These are phyloP conservation scores for Acanthamoeba royreba DNA, from an alignment of 208 protist species.

Conservation along the genomic window DNA sequence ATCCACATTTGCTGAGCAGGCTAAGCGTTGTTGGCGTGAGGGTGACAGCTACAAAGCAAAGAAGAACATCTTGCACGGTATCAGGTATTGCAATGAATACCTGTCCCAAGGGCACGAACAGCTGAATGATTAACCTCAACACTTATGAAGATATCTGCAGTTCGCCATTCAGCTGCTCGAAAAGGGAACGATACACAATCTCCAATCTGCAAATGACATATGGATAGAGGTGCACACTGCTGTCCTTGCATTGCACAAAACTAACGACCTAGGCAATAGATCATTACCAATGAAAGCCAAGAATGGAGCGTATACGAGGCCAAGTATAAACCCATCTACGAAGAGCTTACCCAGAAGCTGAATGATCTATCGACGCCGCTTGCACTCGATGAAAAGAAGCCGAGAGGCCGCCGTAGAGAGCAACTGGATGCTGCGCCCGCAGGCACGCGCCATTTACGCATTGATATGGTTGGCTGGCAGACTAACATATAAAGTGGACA, in stretches of 20 bases:
- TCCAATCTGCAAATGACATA: neutral
- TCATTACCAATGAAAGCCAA: no score
- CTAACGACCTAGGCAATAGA: neutral
- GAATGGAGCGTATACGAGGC: neutral
- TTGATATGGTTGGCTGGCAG: no score
- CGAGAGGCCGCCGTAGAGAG: neutral
- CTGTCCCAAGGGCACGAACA: neutral
- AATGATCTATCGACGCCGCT: neutral
- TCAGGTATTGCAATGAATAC: neutral
- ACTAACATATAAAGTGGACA: no score
- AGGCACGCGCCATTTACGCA: no score
- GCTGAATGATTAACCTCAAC: neutral
- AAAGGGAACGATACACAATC: neutral
- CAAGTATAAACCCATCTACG: constrained; percentile 23
- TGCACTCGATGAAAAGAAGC: neutral
- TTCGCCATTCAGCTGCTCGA: neutral
- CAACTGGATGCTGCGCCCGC: no score
- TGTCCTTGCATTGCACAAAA: neutral
- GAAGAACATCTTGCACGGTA: constrained; percentile 18
- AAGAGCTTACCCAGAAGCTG: neutral
- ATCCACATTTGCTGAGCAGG: neutral
- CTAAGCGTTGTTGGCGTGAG: neutral
- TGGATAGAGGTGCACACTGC: neutral
- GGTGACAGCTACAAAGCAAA: neutral
- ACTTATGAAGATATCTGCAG: neutral